phyloP scores from a whole-genome alignment of 148 eudicot species.

The Diospyros kaki region DNA sequence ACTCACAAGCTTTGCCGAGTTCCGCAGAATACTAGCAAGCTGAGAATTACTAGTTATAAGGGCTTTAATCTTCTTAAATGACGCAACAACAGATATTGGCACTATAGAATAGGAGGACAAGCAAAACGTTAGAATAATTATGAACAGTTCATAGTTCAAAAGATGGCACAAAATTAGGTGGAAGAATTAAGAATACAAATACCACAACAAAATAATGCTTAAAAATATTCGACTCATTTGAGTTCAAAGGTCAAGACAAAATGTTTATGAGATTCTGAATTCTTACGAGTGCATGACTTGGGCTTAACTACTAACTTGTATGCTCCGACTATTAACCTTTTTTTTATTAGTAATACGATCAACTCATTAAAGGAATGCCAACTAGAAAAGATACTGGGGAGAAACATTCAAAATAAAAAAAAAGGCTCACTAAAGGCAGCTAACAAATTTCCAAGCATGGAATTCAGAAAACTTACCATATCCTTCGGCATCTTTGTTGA shows the following conservation, averaged over 20 bases:
- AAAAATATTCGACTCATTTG: not conserved
- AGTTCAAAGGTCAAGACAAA: not conserved
- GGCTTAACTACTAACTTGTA: not conserved
- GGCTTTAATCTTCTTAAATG: constrained; percentile 94
- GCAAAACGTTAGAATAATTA: constrained; percentile 1
- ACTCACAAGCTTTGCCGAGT: constrained; percentile 83
- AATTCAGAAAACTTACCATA: constrained; percentile 56
- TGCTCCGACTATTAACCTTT: no score
- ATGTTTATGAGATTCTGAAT: not conserved
- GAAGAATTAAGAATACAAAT: not conserved
- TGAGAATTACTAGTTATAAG: constrained; percentile 61
- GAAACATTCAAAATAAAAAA: not conserved
- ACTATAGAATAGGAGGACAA: constrained; percentile 39
- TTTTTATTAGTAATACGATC: not conserved
- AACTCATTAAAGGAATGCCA: not conserved
- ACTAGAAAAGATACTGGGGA: not conserved
- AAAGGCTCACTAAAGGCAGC: not conserved
- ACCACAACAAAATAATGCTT: not conserved
- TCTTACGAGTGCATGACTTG: not conserved
- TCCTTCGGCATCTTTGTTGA: constrained; percentile 88
- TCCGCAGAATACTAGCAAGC: constrained; percentile 75
- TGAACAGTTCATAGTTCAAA: not conserved
- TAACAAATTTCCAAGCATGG: not conserved
- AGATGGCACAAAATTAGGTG: not conserved
- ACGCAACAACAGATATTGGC: constrained; percentile 81